Evolutionary conservation across 164 flowering plant genomes (phyloP).

Genomic region (Houttuynia cordata): DNA sequence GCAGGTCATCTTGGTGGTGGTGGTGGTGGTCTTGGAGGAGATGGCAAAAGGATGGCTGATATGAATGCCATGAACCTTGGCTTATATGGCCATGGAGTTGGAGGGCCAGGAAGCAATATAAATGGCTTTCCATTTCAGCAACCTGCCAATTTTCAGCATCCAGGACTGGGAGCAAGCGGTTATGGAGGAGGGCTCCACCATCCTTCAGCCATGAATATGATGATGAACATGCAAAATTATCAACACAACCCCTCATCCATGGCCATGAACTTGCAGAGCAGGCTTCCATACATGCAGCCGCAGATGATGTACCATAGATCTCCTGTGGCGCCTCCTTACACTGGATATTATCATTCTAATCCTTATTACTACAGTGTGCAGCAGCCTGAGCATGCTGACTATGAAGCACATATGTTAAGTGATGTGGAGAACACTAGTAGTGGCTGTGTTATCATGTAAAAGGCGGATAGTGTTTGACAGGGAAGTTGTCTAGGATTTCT

Average conservation of each 20-base stretch:
- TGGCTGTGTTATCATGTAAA: constrained; percentile 55
- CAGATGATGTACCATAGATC: constrained; percentile 72
- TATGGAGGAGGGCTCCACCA: constrained; percentile 5
- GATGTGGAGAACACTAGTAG: constrained; percentile 59
- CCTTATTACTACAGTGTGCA: constrained; percentile 3
- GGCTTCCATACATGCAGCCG: constrained; percentile 18
- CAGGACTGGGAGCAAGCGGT: constrained; percentile 12
- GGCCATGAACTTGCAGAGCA: constrained; percentile 20
- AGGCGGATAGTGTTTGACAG: background rate
- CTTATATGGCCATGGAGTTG: constrained; percentile 21
- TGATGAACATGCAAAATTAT: constrained; percentile 10
- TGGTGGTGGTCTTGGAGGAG: constrained; percentile 12
- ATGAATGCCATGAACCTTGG: constrained; percentile 25
- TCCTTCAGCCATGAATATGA: constrained; percentile 5
- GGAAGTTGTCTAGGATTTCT: background rate
- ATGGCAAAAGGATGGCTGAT: constrained; percentile 18
- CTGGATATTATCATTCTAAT: constrained; percentile 29
- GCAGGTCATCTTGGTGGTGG: constrained; percentile 17
- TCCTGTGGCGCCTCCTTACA: constrained; percentile 34
- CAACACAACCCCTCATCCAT: constrained; percentile 20
- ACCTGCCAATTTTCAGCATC: constrained; percentile 20
- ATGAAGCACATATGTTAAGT: constrained; percentile 43
- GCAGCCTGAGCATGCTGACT: constrained; percentile 14
- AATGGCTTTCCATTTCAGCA: constrained; percentile 2
- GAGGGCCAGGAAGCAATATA: constrained; percentile 4